Evolutionary conservation across 2,329 filamentous ascomycete species (phyloP), one percentile per base, ranked within the genome.

Genomic region (Penicillium sp.): DNA sequence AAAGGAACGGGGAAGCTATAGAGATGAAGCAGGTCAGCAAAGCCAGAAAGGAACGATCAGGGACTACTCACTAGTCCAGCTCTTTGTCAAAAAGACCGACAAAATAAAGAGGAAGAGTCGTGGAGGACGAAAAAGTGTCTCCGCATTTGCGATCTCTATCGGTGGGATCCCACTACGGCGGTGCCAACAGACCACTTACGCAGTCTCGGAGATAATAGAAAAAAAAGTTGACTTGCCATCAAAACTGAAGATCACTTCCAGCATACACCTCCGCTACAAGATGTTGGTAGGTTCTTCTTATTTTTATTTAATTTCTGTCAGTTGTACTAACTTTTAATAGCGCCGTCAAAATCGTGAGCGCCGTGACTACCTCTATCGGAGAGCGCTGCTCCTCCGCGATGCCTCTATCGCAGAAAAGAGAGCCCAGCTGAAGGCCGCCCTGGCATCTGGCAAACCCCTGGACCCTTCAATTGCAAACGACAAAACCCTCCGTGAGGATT

Each of bases 381-480:
- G 87, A 63, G 91, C 93, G 29, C 78, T 96, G 47, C 84, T 89
- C 18, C 80, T 96, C 35, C 84, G 86, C 58, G 89, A 96, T 73
- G 91, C 91, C 51, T 91, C 95, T 63, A 94, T 94, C 55, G 87
- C 86, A 47, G 88, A 95, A 67, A 95, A 95, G 69, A 79, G 91
- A 60, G 86, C 90, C 31, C 87, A 94, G 66, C 74, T 98, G 44
- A 86, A 90, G 66, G 82, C 85, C 27, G 89, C 90, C 8, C 77
- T 97, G 41, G 91, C 93, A 18, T 88, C 87, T 8, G 93, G 93
- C 55, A 95, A 93, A 65, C 86, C 89, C 7, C 73, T 95, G 39
- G 86, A 91, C 57, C 81, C 86, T 20, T 76, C 79, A 28, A 87
- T 97, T 56, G 89, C 90, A 45, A 86, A 95, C 63, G 91, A 98